Conservation (phyloP, 495 filamentous ascomycete species). For the Oidiodendron maius region DNA sequence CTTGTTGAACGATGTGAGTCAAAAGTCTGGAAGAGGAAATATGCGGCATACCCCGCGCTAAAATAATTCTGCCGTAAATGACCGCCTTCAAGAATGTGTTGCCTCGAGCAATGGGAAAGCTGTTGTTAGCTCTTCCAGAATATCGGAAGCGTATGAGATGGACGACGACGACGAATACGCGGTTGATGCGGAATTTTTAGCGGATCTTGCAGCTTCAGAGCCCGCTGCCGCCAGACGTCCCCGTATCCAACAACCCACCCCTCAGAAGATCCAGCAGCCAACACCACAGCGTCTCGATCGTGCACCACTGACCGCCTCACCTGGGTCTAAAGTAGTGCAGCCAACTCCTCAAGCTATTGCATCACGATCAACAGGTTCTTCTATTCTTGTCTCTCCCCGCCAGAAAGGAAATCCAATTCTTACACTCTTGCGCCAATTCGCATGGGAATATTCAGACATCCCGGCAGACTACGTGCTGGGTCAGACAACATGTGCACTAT, state of each 20-base stretch:
- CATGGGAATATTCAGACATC: slow-evolving; percentile 97
- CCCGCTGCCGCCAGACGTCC: slow-evolving; percentile 12
- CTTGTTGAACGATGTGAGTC: neutral
- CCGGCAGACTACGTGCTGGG: slow-evolving; percentile 90
- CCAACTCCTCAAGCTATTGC: slow-evolving; percentile 81
- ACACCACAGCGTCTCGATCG: slow-evolving; percentile 23
- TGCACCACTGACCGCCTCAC: slow-evolving; percentile 18
- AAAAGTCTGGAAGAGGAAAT: neutral
- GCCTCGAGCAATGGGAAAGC: neutral
- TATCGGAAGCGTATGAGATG: no score
- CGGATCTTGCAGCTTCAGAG: slow-evolving; percentile 42
- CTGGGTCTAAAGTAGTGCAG: slow-evolving; percentile 61
- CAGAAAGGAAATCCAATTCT: slow-evolving; percentile 97
- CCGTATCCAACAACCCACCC: slow-evolving; percentile 20
- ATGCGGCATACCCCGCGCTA: neutral
- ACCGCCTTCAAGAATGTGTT: neutral
- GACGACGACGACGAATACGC: slow-evolving; percentile 52
- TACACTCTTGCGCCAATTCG: slow-evolving; percentile 69
- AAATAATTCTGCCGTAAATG: neutral
- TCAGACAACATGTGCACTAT: slow-evolving; percentile 81
- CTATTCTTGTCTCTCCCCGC: slow-evolving; percentile 73
- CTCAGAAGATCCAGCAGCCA: slow-evolving; percentile 28
- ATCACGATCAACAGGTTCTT: slow-evolving; percentile 58
- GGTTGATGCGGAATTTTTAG: slow-evolving; percentile 52
- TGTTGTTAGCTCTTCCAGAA: no score